Base-by-base conservation (phyloP, 2,329 filamentous ascomycete species). In the Epichloe bromicola region DNA sequence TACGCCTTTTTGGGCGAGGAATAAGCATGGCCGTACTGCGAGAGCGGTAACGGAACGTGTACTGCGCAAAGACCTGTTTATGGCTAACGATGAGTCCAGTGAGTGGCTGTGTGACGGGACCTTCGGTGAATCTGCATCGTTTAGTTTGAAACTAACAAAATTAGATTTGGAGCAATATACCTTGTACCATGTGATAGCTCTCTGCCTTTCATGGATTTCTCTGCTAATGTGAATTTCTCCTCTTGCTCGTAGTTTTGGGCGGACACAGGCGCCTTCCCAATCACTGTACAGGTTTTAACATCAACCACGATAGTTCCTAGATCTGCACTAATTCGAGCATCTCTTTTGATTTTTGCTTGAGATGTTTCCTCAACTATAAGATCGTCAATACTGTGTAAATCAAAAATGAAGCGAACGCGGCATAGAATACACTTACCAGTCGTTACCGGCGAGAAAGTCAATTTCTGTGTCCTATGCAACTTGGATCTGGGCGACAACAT, bases 141-240 rank as follows among this genome's bases (percentile, higher is more conserved):
- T 51, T 10, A 46, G 50, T 14, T 6, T 14, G 2, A 3, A 10
- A 1, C 37, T 23, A 17, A 42, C 37, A 6, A 15, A 8, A 19
- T 41, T 23, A 10, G 11, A 17, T 10, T 42, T 8, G 10, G 37
- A 19, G 30, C 19, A 14, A 42, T 33, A 43, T 55, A 62, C 60
- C 39, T 45, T 2, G 55, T 57, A 10, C 50, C 55, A 50, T 64
- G 61, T 11, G 56, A 57, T 11, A 62, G 37, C n/a, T 53, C 57
- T 23, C 33, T 61, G 3, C 62, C 61, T 46, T 64, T 64, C 54
- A 62, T 34, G 2, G 55, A 48, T 23, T 63, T 62, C 15, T 64
- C 61, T 3, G 55, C 52, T 37, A 56, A 23, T 7, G 26, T 26
- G 14, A 53, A 48, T 1, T 8, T 1, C 12, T 44, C n/a, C 5